Evolutionary conservation across 768 basidiomycete species (phyloP).

Genomic region (Lentinula edodes): DNA sequence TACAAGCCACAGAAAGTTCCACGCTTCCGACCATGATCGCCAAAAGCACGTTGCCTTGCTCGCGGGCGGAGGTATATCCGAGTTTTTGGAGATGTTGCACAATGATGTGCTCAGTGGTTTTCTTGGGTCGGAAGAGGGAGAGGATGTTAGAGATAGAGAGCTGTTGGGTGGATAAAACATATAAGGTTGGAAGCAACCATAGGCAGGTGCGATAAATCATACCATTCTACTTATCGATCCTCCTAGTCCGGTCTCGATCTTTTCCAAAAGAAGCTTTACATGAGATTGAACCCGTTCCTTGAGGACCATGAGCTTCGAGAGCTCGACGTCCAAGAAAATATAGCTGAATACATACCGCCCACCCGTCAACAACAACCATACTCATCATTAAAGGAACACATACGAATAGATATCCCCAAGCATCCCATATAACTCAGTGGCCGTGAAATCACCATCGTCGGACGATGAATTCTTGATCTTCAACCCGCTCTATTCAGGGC

Average conservation of each 20-base stretch:
- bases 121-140: constrained; percentile 41
- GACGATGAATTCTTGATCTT: constrained; percentile 53
- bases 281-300: constrained; percentile 46
- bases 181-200: background rate
- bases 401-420: constrained; percentile 70
- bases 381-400: constrained; percentile 16
- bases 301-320: constrained; percentile 50
- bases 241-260: constrained; percentile 44
- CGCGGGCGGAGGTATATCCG: constrained; percentile 48
- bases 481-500: constrained; percentile 55
- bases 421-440: constrained; percentile 54
- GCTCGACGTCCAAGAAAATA: constrained; percentile 69
- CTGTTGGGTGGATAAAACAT: background rate
- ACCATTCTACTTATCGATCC: constrained; percentile 39
- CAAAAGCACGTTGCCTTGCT: constrained; percentile 63
- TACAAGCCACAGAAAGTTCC: constrained; percentile 64
- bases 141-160: constrained; percentile 37
- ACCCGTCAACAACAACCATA: background rate
- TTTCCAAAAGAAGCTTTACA: constrained; percentile 44
- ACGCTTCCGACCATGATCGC: constrained; percentile 67
- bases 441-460: constrained; percentile 55
- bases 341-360: constrained; percentile 37
- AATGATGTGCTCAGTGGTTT: constrained; percentile 43
- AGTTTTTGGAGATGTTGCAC: constrained; percentile 52
- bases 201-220: constrained; percentile 8